Conservation (phyloP, 805 yeast species). For the Metschnikowia continentalis region DNA sequence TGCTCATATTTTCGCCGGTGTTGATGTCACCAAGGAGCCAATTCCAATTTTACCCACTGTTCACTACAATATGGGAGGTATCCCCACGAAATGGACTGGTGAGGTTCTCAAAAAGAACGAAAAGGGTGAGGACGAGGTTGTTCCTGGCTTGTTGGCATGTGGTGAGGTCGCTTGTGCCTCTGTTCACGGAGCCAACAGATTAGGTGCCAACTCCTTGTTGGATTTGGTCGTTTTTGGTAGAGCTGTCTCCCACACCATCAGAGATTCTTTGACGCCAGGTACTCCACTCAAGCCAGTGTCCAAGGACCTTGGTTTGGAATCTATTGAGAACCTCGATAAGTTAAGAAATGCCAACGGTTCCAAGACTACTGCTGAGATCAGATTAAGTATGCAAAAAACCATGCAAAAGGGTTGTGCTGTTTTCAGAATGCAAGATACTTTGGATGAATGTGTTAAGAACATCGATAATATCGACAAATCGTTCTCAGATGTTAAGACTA, state of each 20-base stretch:
- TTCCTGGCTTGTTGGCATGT: constrained; percentile 92
- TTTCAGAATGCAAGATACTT: constrained; percentile 87
- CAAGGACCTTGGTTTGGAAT: constrained; percentile 82
- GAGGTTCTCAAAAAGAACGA: constrained; percentile 83
- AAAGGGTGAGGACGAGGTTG: constrained; percentile 83
- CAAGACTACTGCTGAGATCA: constrained; percentile 78
- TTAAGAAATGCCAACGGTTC: constrained; percentile 83
- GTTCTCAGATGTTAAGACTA: constrained; percentile 73
- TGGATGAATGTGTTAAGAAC: constrained; percentile 85
- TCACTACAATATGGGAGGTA: constrained; percentile 99
- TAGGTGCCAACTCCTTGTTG: constrained; percentile 95
- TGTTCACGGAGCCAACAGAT: constrained; percentile 98
- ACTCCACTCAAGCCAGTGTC: constrained; percentile 79
- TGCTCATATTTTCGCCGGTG: constrained; percentile 98
- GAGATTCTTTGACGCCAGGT: constrained; percentile 83
- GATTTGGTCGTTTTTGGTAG: constrained; percentile 98
- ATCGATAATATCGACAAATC: constrained; percentile 72
- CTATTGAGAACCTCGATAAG: constrained; percentile 85
- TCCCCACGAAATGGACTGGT: constrained; percentile 97
- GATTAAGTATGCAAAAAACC: constrained; percentile 88
- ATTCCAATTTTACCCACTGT: constrained; percentile 98
- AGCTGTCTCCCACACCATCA: constrained; percentile 91
- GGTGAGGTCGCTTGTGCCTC: constrained; percentile 99
- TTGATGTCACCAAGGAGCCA: constrained; percentile 98
- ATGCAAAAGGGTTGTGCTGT: constrained; percentile 98